Percentiles rank a stretch among this genome's conserved stretches.
Evolutionary conservation across 2,329 filamentous ascomycete genomes (phyloP).

Genomic region (Apiospora arundinis): DNA sequence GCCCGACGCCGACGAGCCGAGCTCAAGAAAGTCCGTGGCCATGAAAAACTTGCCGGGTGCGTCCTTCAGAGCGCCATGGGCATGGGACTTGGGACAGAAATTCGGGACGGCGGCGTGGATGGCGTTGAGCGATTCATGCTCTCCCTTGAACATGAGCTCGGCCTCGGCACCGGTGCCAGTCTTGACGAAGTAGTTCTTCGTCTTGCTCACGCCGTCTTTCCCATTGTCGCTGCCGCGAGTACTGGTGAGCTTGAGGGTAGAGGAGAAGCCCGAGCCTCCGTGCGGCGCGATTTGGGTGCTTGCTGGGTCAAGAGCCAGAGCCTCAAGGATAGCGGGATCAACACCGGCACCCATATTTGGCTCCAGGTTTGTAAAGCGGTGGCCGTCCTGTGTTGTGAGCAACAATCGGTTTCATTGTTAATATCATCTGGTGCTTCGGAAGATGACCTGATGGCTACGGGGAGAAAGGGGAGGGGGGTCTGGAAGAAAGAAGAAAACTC

Average conservation of each 20-base stretch:
- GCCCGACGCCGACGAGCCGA: slow-evolving; percentile 51
- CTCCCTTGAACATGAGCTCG: slow-evolving; percentile 75
- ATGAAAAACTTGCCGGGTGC: slow-evolving; percentile 62
- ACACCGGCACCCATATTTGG: slow-evolving; percentile 52
- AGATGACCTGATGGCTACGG: not conserved
- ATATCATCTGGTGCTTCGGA: not conserved
- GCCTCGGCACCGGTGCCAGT: slow-evolving; percentile 66
- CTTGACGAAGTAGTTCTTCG: slow-evolving; percentile 72
- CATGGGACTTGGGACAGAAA: slow-evolving; percentile 78
- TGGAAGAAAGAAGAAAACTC: not conserved
- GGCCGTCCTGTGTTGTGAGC: not conserved
- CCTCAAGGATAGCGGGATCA: slow-evolving; percentile 67
- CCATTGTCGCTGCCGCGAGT: slow-evolving; percentile 45
- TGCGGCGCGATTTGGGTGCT: slow-evolving; percentile 63
- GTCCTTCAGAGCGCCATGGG: slow-evolving; percentile 66
- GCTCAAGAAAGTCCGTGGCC: slow-evolving; percentile 81
- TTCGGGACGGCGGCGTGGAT: slow-evolving; percentile 74
- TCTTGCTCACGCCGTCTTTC: slow-evolving; percentile 42
- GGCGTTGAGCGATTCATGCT: slow-evolving; percentile 83
- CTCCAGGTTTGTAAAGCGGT: not conserved
- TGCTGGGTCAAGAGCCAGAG: slow-evolving; percentile 63
- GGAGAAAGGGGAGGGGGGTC: too few relatives aligned
- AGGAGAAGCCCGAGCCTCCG: slow-evolving; percentile 72
- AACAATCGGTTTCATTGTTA: slow-evolving; percentile 1
- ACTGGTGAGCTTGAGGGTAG: slow-evolving; percentile 63